Conservation (phyloP, 805 yeast genomes). For the Candida adriatica region DNA sequence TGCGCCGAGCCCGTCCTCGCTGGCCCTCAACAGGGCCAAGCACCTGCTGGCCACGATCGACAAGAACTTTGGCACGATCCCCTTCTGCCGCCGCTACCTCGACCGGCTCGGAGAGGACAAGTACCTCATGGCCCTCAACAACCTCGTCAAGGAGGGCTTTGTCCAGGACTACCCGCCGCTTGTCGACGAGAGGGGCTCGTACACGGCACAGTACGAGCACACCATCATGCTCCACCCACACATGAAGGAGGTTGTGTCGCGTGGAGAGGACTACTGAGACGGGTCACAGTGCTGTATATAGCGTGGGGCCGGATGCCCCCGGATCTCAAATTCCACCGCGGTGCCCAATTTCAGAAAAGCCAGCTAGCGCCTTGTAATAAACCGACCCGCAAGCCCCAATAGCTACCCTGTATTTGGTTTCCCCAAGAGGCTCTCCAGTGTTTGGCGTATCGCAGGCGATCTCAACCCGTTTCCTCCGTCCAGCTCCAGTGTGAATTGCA, state of each 20-base stretch:
- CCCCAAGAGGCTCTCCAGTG: no score
- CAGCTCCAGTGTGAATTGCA: no score
- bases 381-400: no score
- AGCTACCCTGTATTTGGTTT: no score
- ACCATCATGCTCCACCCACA: constrained; percentile 87
- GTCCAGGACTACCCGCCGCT: constrained; percentile 93
- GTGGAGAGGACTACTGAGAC: constrained; percentile 88
- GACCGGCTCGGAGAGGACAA: constrained; percentile 91
- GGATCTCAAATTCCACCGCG: no score
- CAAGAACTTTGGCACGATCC: constrained; percentile 83
- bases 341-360: no score
- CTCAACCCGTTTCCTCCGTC: no score
- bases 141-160: constrained; percentile 77
- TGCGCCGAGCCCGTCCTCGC: constrained; percentile 40
- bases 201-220: constrained; percentile 96
- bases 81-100: constrained; percentile 93
- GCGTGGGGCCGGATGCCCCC: no score
- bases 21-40: constrained; percentile 62
- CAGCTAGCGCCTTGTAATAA: no score
- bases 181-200: constrained; percentile 73
- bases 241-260: constrained; percentile 87
- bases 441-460: no score
- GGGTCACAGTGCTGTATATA: no score
- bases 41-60: constrained; percentile 64
- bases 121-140: constrained; percentile 80